Evolutionary conservation across 2,329 filamentous ascomycete species (phyloP), one percentile per base, ranked within the genome.

Genomic region (Pseudomassariella vexata): DNA sequence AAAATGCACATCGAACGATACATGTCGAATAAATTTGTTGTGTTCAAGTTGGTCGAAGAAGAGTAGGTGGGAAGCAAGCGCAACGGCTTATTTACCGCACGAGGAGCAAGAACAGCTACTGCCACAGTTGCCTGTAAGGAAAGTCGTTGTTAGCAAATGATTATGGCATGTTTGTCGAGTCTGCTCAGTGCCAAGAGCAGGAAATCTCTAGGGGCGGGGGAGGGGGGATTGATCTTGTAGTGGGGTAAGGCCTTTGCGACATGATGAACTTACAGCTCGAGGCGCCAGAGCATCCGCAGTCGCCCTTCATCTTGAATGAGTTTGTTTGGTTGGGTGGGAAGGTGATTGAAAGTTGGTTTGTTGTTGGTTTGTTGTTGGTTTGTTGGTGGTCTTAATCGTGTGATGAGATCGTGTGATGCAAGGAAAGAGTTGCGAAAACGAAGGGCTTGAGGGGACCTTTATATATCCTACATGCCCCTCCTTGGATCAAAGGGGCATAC

Each of bases 211-310:
- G 21, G 29, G 35, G 30, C 24, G 26, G 35, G 27, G 29, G 19
- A 25, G 28, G 19, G 30, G 15, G 24, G 28, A 22, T 9, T 40
- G 37, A 26, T 39, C 43, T 42, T 43, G 38, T 25, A 30, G 39
- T 35, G 32, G 39, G 36, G 36, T 6, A 20, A 28, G 22, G 24
- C 9, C 8, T n/a, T n/a, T n/a, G n/a, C n/a, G n/a, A n/a, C n/a
- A 9, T 7, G 8, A 15, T 9, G 24, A 34, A 50, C 52, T 42
- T 56, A 56, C 55, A 58, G 49, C 45, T 47, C 28, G 51, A 52
- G 44, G 44, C 32, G 41, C 49, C 49, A 34, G 54, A 56, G 53
- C 55, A 58, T 54, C 54, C 54, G 45, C 55, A 58, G 42, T 58
- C 53, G 40, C 52, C 53, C 52, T 56, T 56, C 55, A 58, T 58